Evolutionary conservation across 345 rosid species (phyloP), one percentile per base, ranked within the genome.

Genomic region (Psidium guajava): DNA sequence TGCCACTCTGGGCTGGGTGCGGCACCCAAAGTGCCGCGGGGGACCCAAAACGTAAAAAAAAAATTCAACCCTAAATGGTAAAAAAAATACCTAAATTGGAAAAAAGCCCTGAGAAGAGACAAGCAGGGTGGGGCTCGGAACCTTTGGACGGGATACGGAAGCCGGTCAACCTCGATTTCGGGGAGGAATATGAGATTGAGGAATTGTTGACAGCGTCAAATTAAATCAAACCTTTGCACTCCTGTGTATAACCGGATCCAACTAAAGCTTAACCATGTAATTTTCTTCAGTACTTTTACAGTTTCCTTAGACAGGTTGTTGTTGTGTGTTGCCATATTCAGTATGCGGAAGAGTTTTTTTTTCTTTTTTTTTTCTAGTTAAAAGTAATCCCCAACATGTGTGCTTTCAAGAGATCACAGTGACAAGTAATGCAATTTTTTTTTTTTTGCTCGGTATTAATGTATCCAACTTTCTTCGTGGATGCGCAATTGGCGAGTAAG

Each of bases 91-190:
- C n/a, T n/a, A n/a, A n/a, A n/a, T n/a, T n/a, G n/a, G n/a, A n/a
- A n/a, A n/a, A n/a, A n/a, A n/a, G n/a, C n/a, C n/a, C n/a, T 27
- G 86, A 83, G 27, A 84, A 82, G 36, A 89, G 56, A 86, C 25
- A 82, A 47, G 86, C 83, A 53, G 90, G 44, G 52, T 27, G 53
- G 61, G 84, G 82, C 49, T 83, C 42, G 9, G 64, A 16, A 54
- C 56, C 59, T 89, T 88, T 84, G 56, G 74, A 84, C 84, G 16
- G 27, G n/a, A 83, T 86, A 58, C 83, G 24, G 36, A 91, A 89
- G 83, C 90, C 90, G 20, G 88, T 58, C 24, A 91, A 89, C 75
- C 90, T 88, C 0, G 87, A 86, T 83, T 91, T 91, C 57, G 49
- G 59, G 80, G 14, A 69, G 80, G 80, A 36, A 18, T 2, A 18